Evolutionary conservation across 2,329 filamentous ascomycete species (phyloP).

Genomic region (Alternaria solani): DNA sequence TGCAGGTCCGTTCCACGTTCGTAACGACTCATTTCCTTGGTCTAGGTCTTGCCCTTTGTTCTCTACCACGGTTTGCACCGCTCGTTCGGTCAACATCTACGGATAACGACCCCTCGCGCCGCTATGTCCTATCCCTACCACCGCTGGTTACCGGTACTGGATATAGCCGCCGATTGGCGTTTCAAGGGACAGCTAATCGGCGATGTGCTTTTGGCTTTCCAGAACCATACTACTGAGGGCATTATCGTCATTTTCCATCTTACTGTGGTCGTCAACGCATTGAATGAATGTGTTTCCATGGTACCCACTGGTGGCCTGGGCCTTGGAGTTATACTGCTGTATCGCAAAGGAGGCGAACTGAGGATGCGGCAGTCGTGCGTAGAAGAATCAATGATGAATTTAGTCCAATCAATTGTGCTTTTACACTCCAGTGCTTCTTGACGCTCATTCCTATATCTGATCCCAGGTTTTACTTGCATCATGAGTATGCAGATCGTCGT

Average conservation of each 20-base stretch:
- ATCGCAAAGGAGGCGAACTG: not conserved
- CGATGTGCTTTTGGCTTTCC: not conserved
- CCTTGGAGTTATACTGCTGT: not conserved
- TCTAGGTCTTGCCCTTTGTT: not conserved
- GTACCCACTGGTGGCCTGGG: not conserved
- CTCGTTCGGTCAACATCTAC: no score
- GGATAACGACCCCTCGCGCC: no score
- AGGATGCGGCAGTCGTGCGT: not conserved
- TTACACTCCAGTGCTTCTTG: not conserved
- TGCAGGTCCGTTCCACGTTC: not conserved
- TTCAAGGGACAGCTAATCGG: not conserved
- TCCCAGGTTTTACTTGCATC: not conserved
- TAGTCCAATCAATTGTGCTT: not conserved
- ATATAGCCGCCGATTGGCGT: not conserved
- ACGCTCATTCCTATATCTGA: not conserved
- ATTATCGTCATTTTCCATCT: not conserved
- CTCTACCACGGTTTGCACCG: not conserved
- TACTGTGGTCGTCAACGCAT: not conserved
- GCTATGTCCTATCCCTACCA: not conserved
- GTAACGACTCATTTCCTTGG: not conserved
- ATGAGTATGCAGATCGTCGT: not conserved
- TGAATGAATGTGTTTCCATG: not conserved
- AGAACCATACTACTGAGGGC: not conserved
- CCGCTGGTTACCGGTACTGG: no score
- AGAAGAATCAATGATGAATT: not conserved